A percentile compares a stretch with the other conserved stretches of the same genome.
Evolutionary conservation across 768 basidiomycete species (phyloP).

Genomic region (Rhizopogon vulgaris): DNA sequence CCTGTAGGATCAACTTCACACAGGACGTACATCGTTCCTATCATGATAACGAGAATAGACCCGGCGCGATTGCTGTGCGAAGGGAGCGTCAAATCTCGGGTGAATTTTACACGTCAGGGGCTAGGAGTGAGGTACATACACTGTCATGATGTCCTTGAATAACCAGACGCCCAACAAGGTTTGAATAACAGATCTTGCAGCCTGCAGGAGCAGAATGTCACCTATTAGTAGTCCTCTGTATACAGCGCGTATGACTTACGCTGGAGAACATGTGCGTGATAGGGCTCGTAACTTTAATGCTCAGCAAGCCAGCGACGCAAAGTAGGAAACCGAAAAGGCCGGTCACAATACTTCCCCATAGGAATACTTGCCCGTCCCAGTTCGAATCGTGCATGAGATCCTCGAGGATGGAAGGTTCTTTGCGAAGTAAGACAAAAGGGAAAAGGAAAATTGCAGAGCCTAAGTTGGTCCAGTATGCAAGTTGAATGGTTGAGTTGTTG

Average conservation of each 20-base stretch:
- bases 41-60: conserved; percentile 62
- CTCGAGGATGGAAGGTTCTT: conserved; percentile 42
- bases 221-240: conserved; percentile 1
- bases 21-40: conserved; percentile 57
- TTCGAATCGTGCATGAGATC: conserved; percentile 30
- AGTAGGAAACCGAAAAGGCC: conserved; percentile 80
- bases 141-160: conserved; percentile 67
- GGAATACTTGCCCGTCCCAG: conserved; percentile 50
- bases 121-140: conserved; percentile 38
- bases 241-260: conserved; percentile 35
- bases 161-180: conserved; percentile 74
- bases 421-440: conserved; percentile 54
- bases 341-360: conserved; percentile 62
- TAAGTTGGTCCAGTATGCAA: conserved; percentile 76
- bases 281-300: conserved; percentile 78
- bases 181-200: conserved; percentile 78
- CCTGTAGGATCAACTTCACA: neutral
- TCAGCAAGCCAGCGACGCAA: conserved; percentile 71
- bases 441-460: conserved; percentile 61
- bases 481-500: conserved; percentile 64
- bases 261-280: conserved; percentile 84
- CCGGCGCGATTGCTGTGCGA: conserved; percentile 47
- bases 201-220: conserved; percentile 33
- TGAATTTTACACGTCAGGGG: neutral
- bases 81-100: conserved; percentile 3